Percentiles rank a stretch among this genome's conserved stretches.
Conservation (phyloP, 306 rosid species). For the Begonia fuchsioides region DNA sequence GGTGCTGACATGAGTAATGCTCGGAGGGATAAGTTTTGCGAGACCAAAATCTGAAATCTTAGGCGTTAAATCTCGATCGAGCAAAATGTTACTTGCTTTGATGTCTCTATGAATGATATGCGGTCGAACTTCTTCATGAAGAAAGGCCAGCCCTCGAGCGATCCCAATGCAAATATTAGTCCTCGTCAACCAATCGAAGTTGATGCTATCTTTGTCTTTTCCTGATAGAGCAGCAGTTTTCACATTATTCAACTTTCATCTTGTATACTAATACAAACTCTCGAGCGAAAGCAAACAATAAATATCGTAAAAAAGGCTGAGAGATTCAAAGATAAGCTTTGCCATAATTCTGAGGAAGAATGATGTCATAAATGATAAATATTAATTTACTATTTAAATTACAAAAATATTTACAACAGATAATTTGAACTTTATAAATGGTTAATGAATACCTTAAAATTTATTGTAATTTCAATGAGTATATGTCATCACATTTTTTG, state of each 20-base stretch:
- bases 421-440: too few relatives aligned
- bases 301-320: background rate
- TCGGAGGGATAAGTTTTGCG: constrained; percentile 78
- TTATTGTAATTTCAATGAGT: too few relatives aligned
- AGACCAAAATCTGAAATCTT: constrained; percentile 95
- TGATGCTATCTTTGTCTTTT: constrained; percentile 27
- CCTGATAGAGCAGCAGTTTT: constrained; percentile 33
- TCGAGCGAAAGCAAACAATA: background rate
- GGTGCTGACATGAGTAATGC: constrained; percentile 85
- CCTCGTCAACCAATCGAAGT: constrained; percentile 58
- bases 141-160: constrained; percentile 80
- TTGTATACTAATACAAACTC: too few relatives aligned
- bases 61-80: constrained; percentile 56
- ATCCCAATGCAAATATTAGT: constrained; percentile 44
- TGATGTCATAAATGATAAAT: too few relatives aligned
- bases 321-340: background rate
- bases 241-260: too few relatives aligned
- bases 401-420: too few relatives aligned
- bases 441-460: too few relatives aligned
- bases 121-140: constrained; percentile 82
- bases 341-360: background rate
- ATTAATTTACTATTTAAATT: too few relatives aligned
- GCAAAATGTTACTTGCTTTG: constrained; percentile 95
- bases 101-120: constrained; percentile 85
- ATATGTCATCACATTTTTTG: too few relatives aligned